Percentiles rank a stretch among this genome's conserved stretches.
Conservation (phyloP, 495 filamentous ascomycete genomes). For the Chlorociboria aeruginascens region DNA sequence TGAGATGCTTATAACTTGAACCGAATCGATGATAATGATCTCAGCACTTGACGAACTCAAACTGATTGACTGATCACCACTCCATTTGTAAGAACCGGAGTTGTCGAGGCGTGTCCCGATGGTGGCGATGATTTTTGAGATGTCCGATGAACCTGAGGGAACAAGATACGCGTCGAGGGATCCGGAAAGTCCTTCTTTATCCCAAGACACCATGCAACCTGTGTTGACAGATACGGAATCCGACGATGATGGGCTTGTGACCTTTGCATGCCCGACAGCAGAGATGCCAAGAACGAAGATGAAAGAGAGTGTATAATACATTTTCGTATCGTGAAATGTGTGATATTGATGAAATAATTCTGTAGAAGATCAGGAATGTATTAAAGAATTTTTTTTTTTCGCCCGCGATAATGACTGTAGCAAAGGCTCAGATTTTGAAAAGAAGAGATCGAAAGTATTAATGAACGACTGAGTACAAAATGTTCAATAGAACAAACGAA, state of each 20-base stretch:
- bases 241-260: not conserved
- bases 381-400: not conserved
- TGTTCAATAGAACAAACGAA: not conserved
- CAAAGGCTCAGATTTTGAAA: not conserved
- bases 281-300: not conserved
- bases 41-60: not conserved
- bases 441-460: not conserved
- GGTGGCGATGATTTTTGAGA: not conserved
- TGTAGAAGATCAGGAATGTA: not conserved
- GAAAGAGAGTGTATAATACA: not conserved
- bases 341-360: not conserved
- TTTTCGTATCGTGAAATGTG: not conserved
- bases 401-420: not conserved
- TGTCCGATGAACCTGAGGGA: not conserved
- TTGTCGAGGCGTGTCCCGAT: not conserved
- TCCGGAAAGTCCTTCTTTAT: not conserved
- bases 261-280: not conserved
- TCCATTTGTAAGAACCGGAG: not conserved
- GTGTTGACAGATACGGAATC: not conserved
- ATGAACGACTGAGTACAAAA: too few relatives aligned
- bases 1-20: not conserved
- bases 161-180: not conserved
- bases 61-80: not conserved
- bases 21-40: slow-evolving; percentile 4
- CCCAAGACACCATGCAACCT: not conserved